A percentile compares a stretch with the other conserved stretches of the same genome.
These are phyloP conservation scores for Blastocystis sp. DNA, from an alignment of 352 stramenopile species.

Conservation along the genomic window DNA sequence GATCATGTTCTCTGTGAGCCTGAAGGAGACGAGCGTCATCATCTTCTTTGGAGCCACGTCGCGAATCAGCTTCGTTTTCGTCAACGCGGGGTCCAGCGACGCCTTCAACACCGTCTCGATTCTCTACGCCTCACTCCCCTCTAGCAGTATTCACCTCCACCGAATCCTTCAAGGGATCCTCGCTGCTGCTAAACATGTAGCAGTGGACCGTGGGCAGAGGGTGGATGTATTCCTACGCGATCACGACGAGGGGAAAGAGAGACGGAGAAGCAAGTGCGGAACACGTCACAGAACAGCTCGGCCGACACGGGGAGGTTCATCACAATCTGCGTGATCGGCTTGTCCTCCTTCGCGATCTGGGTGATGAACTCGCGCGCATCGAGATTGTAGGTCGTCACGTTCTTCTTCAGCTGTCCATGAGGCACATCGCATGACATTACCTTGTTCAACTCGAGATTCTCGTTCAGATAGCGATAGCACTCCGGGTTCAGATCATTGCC, in stretches of 20 bases:
- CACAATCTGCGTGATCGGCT: conserved; percentile 83
- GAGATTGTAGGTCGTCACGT: conserved; percentile 82
- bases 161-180: conserved; percentile 80
- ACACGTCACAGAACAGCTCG: conserved; percentile 80
- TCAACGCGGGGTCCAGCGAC: conserved; percentile 77
- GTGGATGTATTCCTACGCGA: conserved; percentile 48
- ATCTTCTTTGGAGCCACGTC: conserved; percentile 86
- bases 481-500: conserved; percentile 87
- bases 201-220: conserved; percentile 65
- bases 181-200: conserved; percentile 74
- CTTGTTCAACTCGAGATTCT: conserved; percentile 84
- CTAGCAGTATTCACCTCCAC: conserved; percentile 78
- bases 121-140: conserved; percentile 77
- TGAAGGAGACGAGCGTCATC: conserved; percentile 87
- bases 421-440: conserved; percentile 75
- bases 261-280: conserved; percentile 56
- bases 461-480: conserved; percentile 81
- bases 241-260: not conserved
- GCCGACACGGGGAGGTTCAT: conserved; percentile 86
- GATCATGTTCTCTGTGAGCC: conserved; percentile 77
- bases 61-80: conserved; percentile 82
- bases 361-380: conserved; percentile 83
- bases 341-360: conserved; percentile 79
- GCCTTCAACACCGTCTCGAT: conserved; percentile 81
- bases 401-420: conserved; percentile 70